Percentiles rank a stretch among this genome's conserved stretches.
These are phyloP conservation scores for Aspergillus japonicus DNA, from an alignment of 2,329 filamentous ascomycete species.

Conservation along the genomic window DNA sequence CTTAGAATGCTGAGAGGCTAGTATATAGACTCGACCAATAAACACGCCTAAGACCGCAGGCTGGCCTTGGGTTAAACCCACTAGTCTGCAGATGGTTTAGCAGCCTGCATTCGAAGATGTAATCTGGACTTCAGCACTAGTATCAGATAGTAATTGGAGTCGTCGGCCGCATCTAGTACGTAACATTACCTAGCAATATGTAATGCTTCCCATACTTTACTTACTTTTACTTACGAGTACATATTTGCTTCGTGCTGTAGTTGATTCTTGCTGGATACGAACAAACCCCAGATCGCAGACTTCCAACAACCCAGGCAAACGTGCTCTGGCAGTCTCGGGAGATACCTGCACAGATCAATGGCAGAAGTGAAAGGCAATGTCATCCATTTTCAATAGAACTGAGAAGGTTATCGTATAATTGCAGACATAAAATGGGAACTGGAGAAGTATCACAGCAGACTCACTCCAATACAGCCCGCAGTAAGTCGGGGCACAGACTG, in stretches of 20 bases:
- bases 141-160: neutral
- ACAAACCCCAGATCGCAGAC: neutral
- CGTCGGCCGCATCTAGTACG: neutral
- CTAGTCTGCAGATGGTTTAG: slow-evolving; percentile 18
- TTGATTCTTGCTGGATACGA: neutral
- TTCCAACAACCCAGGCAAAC: neutral
- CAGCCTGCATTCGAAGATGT: slow-evolving; percentile 13
- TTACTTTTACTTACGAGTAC: too few relatives aligned
- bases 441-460: slow-evolving; percentile 2
- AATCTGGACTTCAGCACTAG: neutral
- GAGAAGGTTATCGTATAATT: neutral
- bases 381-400: neutral
- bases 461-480: slow-evolving; percentile 3
- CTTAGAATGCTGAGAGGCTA: slow-evolving; percentile 5
- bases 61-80: slow-evolving; percentile 15
- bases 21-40: slow-evolving; percentile 20
- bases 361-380: neutral
- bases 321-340: neutral
- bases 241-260: too few relatives aligned
- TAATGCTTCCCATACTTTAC: too few relatives aligned
- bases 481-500: neutral
- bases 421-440: neutral
- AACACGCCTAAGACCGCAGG: slow-evolving; percentile 3
- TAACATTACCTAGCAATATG: neutral
- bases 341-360: neutral